These are phyloP conservation scores for Gomphus sp. DNA, from an alignment of 1,284 basidiomycete species.

Conservation along the genomic window DNA sequence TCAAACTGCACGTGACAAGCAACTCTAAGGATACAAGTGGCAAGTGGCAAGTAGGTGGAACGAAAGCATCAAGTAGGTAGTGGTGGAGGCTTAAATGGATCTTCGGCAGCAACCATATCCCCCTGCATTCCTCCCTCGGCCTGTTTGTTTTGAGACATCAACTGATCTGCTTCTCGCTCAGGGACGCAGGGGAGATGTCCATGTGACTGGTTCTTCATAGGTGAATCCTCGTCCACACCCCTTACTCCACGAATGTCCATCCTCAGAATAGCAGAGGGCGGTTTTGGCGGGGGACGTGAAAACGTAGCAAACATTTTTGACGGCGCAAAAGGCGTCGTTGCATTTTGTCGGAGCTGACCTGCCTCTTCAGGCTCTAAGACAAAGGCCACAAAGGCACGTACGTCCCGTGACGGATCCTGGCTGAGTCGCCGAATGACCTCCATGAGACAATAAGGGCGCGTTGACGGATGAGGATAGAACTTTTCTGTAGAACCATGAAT, in stretches of 20 bases:
- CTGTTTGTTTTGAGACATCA: background rate
- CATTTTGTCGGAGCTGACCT: background rate
- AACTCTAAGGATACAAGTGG: background rate
- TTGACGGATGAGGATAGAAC: constrained; percentile 12
- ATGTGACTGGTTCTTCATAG: background rate
- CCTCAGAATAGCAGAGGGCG: background rate
- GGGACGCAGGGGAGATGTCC: background rate
- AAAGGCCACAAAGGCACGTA: constrained; percentile 32
- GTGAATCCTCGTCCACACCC: background rate
- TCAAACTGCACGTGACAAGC: background rate
- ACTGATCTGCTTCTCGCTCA: background rate
- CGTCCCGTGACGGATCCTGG: constrained; percentile 40
- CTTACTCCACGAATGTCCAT: background rate
- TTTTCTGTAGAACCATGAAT: constrained; percentile 18
- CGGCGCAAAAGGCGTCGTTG: background rate
- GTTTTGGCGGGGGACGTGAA: constrained; percentile 4
- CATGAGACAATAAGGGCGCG: constrained; percentile 18
- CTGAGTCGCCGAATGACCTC: constrained; percentile 33
- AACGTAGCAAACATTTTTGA: constrained; percentile 6
- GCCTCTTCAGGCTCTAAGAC: background rate
- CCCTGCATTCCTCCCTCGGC: background rate
- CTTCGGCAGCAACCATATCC: background rate
- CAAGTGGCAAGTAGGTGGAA: background rate
- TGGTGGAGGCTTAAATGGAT: background rate
- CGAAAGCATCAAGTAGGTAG: background rate